phyloP scores from a whole-genome alignment of 768 basidiomycete species.

The Roridomyces roridus region DNA sequence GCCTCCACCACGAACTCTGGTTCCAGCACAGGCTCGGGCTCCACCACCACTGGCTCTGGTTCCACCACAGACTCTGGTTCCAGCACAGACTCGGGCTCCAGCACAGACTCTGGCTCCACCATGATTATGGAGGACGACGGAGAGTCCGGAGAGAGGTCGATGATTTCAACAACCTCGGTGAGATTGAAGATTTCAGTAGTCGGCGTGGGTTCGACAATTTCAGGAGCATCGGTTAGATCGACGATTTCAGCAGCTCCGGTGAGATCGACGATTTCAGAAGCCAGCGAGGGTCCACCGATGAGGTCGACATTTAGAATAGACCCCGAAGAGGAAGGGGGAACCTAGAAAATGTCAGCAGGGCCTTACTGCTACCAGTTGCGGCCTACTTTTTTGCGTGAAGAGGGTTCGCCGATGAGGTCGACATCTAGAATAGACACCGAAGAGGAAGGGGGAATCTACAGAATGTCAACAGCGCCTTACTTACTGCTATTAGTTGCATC shows the following conservation, averaged over 20 bases:
- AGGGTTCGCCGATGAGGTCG: background rate
- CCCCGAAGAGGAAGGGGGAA: background rate
- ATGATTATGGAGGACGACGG: background rate
- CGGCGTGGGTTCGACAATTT: background rate
- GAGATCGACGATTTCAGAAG: conserved; percentile 10
- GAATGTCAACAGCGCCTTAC: background rate
- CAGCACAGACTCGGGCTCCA: no score
- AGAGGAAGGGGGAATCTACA: background rate
- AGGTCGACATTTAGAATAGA: background rate
- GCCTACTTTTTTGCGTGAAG: conserved; percentile 7
- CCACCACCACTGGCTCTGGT: no score
- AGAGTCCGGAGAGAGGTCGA: conserved; percentile 12
- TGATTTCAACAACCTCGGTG: background rate
- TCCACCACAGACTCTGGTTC: no score
- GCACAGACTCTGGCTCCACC: background rate
- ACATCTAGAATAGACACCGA: background rate
- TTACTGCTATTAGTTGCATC: background rate
- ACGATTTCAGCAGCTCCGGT: no score
- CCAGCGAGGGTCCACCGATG: background rate
- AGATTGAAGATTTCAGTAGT: conserved; percentile 8
- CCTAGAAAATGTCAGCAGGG: background rate
- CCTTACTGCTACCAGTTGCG: background rate
- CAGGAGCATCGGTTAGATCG: conserved; percentile 3
- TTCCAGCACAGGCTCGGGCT: no score
- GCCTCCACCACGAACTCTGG: no score